A percentile compares a stretch with the other conserved stretches of the same genome.
phyloP scores from a whole-genome alignment of 495 filamentous ascomycete species.

The Aspergillus sclerotiicarbonarius region DNA sequence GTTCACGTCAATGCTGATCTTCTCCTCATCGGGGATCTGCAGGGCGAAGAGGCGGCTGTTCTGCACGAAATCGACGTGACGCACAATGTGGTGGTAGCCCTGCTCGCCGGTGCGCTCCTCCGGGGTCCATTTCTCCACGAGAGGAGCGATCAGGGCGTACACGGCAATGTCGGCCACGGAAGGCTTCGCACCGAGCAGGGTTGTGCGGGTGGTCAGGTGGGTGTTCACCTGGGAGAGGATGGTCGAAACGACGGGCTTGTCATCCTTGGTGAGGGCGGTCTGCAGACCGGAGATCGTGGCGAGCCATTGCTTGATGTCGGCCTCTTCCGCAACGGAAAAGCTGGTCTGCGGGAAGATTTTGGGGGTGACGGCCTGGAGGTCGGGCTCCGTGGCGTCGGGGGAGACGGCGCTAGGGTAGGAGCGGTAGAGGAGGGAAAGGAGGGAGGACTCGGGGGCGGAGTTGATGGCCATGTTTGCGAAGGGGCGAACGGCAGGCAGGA shows the following conservation, averaged over 20 bases:
- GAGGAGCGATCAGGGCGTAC: constrained; percentile 75
- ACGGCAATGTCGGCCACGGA: constrained; percentile 85
- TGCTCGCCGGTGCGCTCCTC: constrained; percentile 90
- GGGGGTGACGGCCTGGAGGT: constrained; percentile 47
- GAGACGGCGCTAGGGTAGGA: constrained; percentile 52
- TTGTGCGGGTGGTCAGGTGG: constrained; percentile 84
- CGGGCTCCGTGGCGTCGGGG: constrained; percentile 49
- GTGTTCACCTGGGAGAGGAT: constrained; percentile 75
- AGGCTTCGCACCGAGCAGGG: constrained; percentile 84
- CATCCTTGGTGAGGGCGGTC: constrained; percentile 53
- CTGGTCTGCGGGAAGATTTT: constrained; percentile 64
- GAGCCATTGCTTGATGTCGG: constrained; percentile 87
- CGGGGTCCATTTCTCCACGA: constrained; percentile 75
- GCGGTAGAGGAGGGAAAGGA: constrained; percentile 53
- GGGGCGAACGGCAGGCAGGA: constrained; percentile 17
- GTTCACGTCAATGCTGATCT: constrained; percentile 73
- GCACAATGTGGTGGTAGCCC: constrained; percentile 88
- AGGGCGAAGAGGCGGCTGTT: constrained; percentile 77
- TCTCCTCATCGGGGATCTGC: constrained; percentile 68
- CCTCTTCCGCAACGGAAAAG: constrained; percentile 73
- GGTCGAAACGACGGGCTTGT: constrained; percentile 47
- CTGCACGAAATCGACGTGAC: constrained; percentile 91
- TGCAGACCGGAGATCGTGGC: constrained; percentile 68
- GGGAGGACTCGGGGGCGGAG: constrained; percentile 47
- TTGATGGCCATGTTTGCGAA: constrained; percentile 49